phyloP scores from a whole-genome alignment of 352 stramenopile species.

The Phytophthora niederhauseri region DNA sequence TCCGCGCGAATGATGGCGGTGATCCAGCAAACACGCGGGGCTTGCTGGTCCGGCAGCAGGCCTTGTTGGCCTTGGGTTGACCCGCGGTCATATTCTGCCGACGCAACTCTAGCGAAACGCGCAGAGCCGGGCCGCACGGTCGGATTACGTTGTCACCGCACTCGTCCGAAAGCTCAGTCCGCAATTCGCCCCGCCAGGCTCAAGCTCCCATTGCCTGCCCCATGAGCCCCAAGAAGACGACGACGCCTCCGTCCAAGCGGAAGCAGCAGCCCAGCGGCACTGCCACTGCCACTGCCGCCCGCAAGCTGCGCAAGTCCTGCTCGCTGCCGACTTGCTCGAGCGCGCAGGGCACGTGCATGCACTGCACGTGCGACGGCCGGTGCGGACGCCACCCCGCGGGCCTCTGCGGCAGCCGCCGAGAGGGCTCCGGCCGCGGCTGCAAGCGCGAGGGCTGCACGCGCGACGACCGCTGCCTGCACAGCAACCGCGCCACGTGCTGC shows the following conservation, averaged over 20 bases:
- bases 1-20: conserved; percentile 4
- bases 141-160: conserved; percentile 19
- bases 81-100: conserved; percentile 27
- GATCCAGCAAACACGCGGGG: too few species aligned
- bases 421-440: conserved; percentile 69
- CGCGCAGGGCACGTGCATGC: conserved; percentile 70
- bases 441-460: conserved; percentile 63
- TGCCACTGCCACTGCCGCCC: background rate
- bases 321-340: conserved; percentile 66
- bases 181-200: conserved; percentile 16
- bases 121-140: conserved; percentile 2
- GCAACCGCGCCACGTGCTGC: conserved; percentile 75
- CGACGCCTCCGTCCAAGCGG: background rate
- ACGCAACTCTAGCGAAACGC: conserved; percentile 33
- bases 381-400: conserved; percentile 63
- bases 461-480: conserved; percentile 73
- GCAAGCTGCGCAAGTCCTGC: conserved; percentile 77
- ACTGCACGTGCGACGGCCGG: conserved; percentile 81
- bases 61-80: too few species aligned
- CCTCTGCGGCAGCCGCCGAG: conserved; percentile 61
- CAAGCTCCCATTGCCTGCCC: background rate
- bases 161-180: conserved; percentile 12
- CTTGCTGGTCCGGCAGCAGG: too few species aligned
- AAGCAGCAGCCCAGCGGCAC: conserved; percentile 9
- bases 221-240: conserved; percentile 12